Percentiles rank a stretch among this genome's conserved stretches.
Evolutionary conservation across 495 filamentous ascomycete species (phyloP).

Genomic region (Cenococcum geophilum): DNA sequence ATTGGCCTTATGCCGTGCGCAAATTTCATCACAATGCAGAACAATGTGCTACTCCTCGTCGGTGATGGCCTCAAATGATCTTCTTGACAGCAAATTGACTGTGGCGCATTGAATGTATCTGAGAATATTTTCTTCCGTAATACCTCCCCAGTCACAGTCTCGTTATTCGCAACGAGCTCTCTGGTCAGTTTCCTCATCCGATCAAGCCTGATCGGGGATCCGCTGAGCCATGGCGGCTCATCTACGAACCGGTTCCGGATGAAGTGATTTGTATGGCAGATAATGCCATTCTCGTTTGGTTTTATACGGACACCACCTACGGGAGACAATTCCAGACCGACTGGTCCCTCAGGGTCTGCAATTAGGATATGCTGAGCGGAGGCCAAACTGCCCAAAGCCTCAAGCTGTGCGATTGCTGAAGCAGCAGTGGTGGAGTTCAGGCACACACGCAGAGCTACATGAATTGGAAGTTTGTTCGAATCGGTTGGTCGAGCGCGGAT

Average conservation of each 20-base stretch:
- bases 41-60: conserved; percentile 1
- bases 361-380: conserved; percentile 58
- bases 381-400: conserved; percentile 49
- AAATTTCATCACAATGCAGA: conserved; percentile 2
- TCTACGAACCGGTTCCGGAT: neutral
- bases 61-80: neutral
- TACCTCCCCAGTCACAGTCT: neutral
- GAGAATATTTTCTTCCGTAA: neutral
- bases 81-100: neutral
- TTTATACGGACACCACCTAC: neutral
- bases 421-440: conserved; percentile 48
- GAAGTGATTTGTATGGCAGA: conserved; percentile 1
- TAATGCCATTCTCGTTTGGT: neutral
- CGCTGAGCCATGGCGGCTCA: neutral
- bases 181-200: neutral
- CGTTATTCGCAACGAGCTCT: neutral
- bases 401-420: conserved; percentile 47
- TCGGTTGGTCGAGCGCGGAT: conserved; percentile 55
- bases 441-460: conserved; percentile 55
- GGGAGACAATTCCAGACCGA: conserved; percentile 50
- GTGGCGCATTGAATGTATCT: neutral
- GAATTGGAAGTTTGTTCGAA: conserved; percentile 51
- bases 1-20: neutral
- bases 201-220: neutral
- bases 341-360: conserved; percentile 48